Base-by-base conservation (phyloP, 495 filamentous ascomycete species). In the Aspergillus olivimuriae region DNA sequence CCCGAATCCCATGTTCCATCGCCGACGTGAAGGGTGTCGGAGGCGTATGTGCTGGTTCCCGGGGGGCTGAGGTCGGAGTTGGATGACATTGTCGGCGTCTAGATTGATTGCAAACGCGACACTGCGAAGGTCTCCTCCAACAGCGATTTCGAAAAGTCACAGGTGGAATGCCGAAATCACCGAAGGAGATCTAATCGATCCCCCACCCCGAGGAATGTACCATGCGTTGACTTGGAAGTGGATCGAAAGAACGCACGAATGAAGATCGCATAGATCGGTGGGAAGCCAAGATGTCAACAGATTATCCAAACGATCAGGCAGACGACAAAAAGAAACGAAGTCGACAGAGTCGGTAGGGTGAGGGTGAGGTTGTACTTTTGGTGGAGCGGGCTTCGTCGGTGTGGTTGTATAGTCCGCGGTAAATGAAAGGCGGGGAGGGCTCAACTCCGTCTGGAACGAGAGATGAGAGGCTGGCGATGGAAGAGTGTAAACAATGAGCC, bases 1-100 rank as follows among this genome's bases (percentile, higher is more conserved):
- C 75, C 68, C 18, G 77, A 76, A 53, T 95, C 87, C 89, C 89
- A 95, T 21, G 89, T 95, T 21, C 89, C 89, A 69, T 95, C 89
- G 46, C 89, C 89, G 14, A 95, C 89, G 50, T 75, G 78, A 65
- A 94, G 71, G 32, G 85, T 91, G 62, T 87, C 76, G 34, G 88
- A 94, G 35, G 76, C 66, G 70, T 95, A 95, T 16, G 78, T 80
- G 62, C 82, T 86, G 72, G 83, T 86, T 59, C 89, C 89, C 16
- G 89, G 72, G 45, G 85, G 79, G 44, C 88, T 80, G 43, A 92
- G 73, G 11, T 53, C 69, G 10, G 70, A 63, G 51, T 69, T 61
- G 14, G 64, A 51, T 47, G 64, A 57, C 73, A 76, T 76, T 40
- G 19, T 51, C 48, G 7, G 16, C 22, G 22, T 22, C 22, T 2